These are phyloP conservation scores for Plasmodium malariae DNA, from an alignment of 169 alveolate species.

Conservation along the genomic window DNA sequence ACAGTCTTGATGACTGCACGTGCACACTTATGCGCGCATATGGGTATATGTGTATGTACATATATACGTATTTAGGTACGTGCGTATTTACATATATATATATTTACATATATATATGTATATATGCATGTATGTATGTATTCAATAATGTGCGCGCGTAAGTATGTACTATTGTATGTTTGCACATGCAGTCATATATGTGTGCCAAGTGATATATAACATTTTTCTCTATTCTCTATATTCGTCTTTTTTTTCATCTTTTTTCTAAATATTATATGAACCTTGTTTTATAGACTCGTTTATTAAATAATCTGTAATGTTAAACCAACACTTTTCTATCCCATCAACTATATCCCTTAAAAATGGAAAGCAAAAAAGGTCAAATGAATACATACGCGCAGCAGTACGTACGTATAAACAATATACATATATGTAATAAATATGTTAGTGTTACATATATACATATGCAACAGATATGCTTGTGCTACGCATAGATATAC, in stretches of 20 bases:
- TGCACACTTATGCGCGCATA: background rate
- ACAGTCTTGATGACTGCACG: background rate
- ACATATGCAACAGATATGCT: background rate
- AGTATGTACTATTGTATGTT: background rate
- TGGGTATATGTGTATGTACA: background rate
- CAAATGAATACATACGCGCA: background rate
- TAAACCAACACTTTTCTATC: constrained; percentile 70
- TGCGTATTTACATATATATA: background rate
- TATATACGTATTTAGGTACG: background rate
- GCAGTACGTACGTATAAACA: too few relatives aligned
- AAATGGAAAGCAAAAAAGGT: background rate
- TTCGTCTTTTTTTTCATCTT: background rate
- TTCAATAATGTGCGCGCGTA: too few relatives aligned
- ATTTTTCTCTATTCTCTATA: background rate
- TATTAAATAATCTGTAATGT: constrained; percentile 40
- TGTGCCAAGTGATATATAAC: background rate
- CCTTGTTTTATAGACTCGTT: constrained; percentile 65
- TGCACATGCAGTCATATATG: background rate
- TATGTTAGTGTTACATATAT: background rate
- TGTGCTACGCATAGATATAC: background rate
- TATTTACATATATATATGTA: constrained; percentile 4
- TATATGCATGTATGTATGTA: background rate
- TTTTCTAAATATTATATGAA: background rate
- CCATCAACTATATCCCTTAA: constrained; percentile 62
- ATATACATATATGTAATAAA: too few relatives aligned